Base-by-base conservation (phyloP, 768 basidiomycete species). In the Cystobasidium ongulense region DNA sequence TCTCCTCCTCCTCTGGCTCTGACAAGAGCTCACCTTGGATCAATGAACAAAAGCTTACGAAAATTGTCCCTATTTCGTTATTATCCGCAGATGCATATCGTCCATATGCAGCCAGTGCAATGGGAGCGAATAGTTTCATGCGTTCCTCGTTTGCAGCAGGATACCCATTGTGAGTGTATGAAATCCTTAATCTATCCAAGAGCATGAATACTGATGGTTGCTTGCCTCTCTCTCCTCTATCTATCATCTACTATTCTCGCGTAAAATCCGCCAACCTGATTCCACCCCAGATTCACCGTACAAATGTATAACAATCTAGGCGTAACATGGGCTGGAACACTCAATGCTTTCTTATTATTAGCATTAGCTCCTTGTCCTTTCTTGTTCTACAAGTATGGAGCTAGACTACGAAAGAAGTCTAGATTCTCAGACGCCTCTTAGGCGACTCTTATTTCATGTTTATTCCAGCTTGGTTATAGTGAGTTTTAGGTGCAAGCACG, bases 21-120 rank as follows among this genome's bases (percentile, higher is more conserved):
- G n/a, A n/a, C n/a, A n/a, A n/a, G n/a, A n/a, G n/a, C n/a, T n/a
- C n/a, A n/a, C n/a, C n/a, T n/a, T n/a, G n/a, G n/a, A n/a, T n/a
- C n/a, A n/a, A n/a, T n/a, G n/a, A n/a, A n/a, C n/a, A n/a, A n/a
- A n/a, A n/a, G n/a, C n/a, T 27, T 11, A 33, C 10, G 63, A 23
- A 11, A 29, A 18, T 43, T 4, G 29, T 3, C 31, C 39, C 5
- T 11, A 46, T 11, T 29, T 11, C 11, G 27, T 65, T 11, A 11
- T 1, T 13, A 13, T 59, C 23, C 21, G 27, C 46, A 63, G 72
- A 73, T 41, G 59, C 62, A 25, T 73, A 73, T 39, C 31, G 72
- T 17, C 72, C 72, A 17, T 73, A 73, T 33, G 72, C 72, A 23
- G 72, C 72, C 5, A 73, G 72, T 39, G 72, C 72, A 17, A 73